These are phyloP conservation scores for Pleurozium schreberi DNA, from an alignment of 225 moss, liverwort and hornwort species.

Conservation along the genomic window DNA sequence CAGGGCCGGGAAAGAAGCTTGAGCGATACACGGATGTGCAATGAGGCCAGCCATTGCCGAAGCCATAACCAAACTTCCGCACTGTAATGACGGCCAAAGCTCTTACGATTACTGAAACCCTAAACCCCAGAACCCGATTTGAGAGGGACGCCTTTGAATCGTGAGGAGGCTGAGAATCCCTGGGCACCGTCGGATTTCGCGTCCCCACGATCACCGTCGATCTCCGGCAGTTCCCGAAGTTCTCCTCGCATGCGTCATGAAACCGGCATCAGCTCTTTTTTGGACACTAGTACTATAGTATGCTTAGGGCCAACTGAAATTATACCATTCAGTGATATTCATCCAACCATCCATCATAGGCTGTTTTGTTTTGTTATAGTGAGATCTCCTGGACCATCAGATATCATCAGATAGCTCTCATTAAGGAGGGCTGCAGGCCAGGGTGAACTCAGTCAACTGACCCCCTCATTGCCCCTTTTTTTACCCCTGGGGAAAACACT, in stretches of 20 bases:
- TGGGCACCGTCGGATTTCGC: neutral
- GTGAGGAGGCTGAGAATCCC: neutral
- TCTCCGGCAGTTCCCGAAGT: neutral
- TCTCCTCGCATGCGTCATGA: neutral
- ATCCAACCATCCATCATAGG: too few relatives aligned
- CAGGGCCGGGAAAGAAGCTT: neutral
- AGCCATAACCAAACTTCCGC: constrained; percentile 1
- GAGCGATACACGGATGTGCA: neutral
- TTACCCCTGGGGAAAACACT: too few relatives aligned
- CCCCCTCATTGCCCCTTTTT: too few relatives aligned
- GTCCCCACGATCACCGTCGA: neutral
- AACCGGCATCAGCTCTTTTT: too few relatives aligned
- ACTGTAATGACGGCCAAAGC: neutral
- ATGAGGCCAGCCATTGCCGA: constrained; percentile 28
- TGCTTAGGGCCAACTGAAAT: too few relatives aligned
- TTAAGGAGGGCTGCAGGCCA: too few relatives aligned
- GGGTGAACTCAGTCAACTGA: too few relatives aligned
- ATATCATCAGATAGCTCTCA: too few relatives aligned
- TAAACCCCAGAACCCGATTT: neutral
- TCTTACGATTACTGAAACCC: neutral
- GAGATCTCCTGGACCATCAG: too few relatives aligned
- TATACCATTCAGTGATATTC: too few relatives aligned
- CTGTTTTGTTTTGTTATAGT: too few relatives aligned
- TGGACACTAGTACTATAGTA: too few relatives aligned
- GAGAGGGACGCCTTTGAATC: neutral